phyloP scores from a whole-genome alignment of 2,329 filamentous ascomycete genomes.

The Trichoderma semiorbis region DNA sequence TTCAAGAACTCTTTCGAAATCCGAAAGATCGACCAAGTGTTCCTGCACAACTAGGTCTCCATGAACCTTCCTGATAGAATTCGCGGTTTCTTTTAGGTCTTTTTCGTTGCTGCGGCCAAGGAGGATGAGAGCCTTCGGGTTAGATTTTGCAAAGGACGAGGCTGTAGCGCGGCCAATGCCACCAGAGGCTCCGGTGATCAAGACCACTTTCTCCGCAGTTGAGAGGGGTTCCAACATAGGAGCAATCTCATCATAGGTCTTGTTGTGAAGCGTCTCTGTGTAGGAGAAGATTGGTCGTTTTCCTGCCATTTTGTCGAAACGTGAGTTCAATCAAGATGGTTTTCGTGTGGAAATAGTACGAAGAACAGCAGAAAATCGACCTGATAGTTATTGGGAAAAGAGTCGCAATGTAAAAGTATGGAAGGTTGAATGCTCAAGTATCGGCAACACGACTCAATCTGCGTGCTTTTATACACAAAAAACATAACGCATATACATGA shows the following conservation, averaged over 20 bases:
- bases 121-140: neutral
- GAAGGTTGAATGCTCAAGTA: neutral
- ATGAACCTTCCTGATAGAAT: neutral
- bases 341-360: neutral
- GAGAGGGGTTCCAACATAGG: neutral
- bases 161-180: neutral
- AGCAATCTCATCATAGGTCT: neutral
- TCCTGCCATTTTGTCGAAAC: neutral
- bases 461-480: neutral
- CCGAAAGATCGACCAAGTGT: neutral
- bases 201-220: neutral
- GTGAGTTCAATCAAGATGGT: neutral
- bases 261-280: neutral
- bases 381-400: neutral
- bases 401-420: neutral
- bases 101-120: neutral
- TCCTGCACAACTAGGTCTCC: neutral
- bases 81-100: neutral
- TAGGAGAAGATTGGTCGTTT: neutral
- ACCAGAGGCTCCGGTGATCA: neutral
- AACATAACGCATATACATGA: neutral
- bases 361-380: neutral
- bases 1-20: neutral
- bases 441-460: neutral
- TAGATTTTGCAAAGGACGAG: neutral